Conservation (phyloP, 257 asterid genomes). For the Cruciata laevipes region DNA sequence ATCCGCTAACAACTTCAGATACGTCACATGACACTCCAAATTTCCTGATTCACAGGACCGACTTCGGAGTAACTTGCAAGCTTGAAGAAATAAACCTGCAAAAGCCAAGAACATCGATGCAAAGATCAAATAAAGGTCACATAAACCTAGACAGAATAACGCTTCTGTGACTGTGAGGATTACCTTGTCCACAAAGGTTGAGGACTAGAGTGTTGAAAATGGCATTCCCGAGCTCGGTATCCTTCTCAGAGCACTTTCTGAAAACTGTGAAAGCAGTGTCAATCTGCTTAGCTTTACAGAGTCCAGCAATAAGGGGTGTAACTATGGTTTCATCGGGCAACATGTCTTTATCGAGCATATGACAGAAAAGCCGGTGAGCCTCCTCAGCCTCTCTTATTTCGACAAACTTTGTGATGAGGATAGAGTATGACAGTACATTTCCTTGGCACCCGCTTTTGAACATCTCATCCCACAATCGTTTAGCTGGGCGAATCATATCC, state of each 20-base stretch:
- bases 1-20: constrained; percentile 44
- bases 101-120: background rate
- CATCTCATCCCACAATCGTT: constrained; percentile 93
- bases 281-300: constrained; percentile 43
- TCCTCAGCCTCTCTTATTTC: constrained; percentile 60
- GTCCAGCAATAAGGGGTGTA: constrained; percentile 52
- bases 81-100: constrained; percentile 49
- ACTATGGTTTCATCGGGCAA: constrained; percentile 44
- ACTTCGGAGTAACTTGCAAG: constrained; percentile 41
- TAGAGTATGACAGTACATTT: constrained; percentile 46
- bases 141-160: background rate
- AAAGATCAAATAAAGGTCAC: background rate
- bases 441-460: constrained; percentile 71
- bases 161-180: background rate
- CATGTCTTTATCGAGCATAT: constrained; percentile 62
- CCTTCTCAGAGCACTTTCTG: constrained; percentile 42
- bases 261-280: constrained; percentile 49
- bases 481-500: constrained; percentile 78
- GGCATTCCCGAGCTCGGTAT: constrained; percentile 31
- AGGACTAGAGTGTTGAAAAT: constrained; percentile 37
- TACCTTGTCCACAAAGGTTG: constrained; percentile 65
- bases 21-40: constrained; percentile 40
- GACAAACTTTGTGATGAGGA: constrained; percentile 48
- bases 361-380: constrained; percentile 56
- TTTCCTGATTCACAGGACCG: constrained; percentile 21